A percentile compares a stretch with the other conserved stretches of the same genome.
These are phyloP conservation scores for Aspergillus ustus DNA, from an alignment of 2,329 filamentous ascomycete genomes.

Conservation along the genomic window DNA sequence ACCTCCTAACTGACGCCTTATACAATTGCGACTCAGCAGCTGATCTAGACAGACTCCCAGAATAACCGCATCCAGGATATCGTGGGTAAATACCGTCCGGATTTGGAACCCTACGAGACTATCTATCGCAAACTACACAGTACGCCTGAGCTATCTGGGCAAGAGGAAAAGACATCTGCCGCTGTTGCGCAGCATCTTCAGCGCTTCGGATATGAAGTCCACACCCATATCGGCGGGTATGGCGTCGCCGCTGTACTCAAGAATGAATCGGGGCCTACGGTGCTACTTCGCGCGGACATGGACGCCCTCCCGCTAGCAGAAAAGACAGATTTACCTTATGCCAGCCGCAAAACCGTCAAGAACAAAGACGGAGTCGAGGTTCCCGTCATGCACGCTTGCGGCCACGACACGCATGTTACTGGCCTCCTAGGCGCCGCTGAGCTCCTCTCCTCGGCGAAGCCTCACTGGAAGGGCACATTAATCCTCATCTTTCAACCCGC, in stretches of 20 bases:
- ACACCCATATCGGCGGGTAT: constrained; percentile 60
- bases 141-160: constrained; percentile 61
- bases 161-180: constrained; percentile 57
- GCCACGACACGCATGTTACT: constrained; percentile 69
- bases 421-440: constrained; percentile 61
- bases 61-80: constrained; percentile 24
- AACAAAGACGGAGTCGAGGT: constrained; percentile 54
- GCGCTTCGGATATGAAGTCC: constrained; percentile 49
- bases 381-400: constrained; percentile 71
- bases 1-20: no score
- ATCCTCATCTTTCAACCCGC: constrained; percentile 67
- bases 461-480: constrained; percentile 63
- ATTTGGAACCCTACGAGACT: constrained; percentile 52
- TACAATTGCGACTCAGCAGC: neutral
- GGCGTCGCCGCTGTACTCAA: constrained; percentile 61
- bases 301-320: constrained; percentile 65
- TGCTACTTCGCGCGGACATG: constrained; percentile 66
- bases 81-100: constrained; percentile 45
- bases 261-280: constrained; percentile 60
- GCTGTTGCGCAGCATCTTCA: constrained; percentile 50
- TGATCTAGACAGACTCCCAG: neutral
- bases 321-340: constrained; percentile 59
- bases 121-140: constrained; percentile 62
- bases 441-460: constrained; percentile 48
- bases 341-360: constrained; percentile 52